These are phyloP conservation scores for Danielozyma ontarioensis DNA, from an alignment of 805 yeast genomes.

Conservation along the genomic window DNA sequence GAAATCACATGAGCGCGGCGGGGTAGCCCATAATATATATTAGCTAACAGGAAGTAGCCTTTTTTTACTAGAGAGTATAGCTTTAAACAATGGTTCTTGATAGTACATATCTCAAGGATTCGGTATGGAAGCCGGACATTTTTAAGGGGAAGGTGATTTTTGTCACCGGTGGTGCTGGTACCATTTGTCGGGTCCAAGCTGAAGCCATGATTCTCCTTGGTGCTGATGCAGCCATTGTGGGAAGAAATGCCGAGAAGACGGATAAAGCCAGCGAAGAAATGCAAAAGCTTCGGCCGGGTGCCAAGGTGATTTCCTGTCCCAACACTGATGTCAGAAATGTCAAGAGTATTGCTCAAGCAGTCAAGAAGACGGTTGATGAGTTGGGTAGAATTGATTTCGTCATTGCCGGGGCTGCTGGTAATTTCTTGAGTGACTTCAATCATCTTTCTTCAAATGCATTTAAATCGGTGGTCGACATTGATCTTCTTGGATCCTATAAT, in stretches of 20 bases:
- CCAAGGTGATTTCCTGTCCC: constrained; percentile 18
- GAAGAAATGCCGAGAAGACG: constrained; percentile 20
- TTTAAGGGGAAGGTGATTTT: constrained; percentile 27
- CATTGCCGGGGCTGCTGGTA: constrained; percentile 43
- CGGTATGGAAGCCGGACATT: constrained; percentile 20
- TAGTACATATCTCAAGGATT: constrained; percentile 12
- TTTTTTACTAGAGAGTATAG: too few relatives aligned
- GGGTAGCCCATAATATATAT: too few relatives aligned
- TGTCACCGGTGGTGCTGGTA: constrained; percentile 27
- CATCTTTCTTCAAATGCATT: constrained; percentile 40
- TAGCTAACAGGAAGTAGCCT: too few relatives aligned
- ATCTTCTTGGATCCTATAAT: constrained; percentile 37
- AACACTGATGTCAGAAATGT: constrained; percentile 21
- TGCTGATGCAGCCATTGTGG: constrained; percentile 25
- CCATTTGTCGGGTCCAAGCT: constrained; percentile 24
- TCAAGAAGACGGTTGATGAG: constrained; percentile 18
- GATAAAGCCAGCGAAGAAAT: constrained; percentile 19
- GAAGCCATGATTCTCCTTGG: constrained; percentile 24
- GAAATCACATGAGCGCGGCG: too few relatives aligned
- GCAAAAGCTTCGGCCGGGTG: constrained; percentile 17
- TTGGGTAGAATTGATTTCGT: constrained; percentile 40
- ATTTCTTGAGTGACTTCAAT: constrained; percentile 37
- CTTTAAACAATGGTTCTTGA: constrained; percentile 18
- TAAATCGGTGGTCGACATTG: constrained; percentile 34
- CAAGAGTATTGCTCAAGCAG: constrained; percentile 17